Conservation (phyloP, 2,329 filamentous ascomycete genomes). For the Colletotrichum tanaceti region DNA sequence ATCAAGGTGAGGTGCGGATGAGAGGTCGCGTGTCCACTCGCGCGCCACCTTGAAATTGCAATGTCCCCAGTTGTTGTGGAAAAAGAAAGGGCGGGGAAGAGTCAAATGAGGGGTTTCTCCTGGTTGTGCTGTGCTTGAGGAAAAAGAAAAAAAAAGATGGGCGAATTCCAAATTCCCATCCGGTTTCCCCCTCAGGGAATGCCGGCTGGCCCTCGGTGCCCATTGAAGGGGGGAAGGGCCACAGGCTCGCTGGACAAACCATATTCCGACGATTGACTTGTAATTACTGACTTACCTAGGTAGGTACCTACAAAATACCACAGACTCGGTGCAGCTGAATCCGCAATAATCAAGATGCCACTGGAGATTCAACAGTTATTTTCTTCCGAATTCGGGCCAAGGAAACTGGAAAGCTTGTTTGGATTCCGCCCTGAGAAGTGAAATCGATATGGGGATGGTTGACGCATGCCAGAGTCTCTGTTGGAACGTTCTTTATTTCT, state of each 20-base stretch:
- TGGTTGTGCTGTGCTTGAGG: slow-evolving; percentile 2
- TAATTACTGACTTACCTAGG: no score
- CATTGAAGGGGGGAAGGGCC: background rate
- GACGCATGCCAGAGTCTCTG: background rate
- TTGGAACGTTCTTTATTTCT: slow-evolving; percentile 4
- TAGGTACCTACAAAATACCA: background rate
- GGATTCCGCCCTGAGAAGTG: background rate
- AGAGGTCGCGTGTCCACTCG: background rate
- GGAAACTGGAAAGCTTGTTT: background rate
- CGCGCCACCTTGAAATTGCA: background rate
- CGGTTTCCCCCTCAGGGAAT: no score
- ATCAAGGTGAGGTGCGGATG: background rate
- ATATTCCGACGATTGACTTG: slow-evolving; percentile 4
- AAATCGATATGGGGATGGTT: background rate
- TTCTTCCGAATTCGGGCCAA: background rate
- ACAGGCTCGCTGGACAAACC: background rate
- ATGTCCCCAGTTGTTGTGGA: background rate
- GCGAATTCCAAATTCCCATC: slow-evolving; percentile 36
- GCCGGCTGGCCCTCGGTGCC: no score
- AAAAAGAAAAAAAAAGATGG: slow-evolving; percentile 5
- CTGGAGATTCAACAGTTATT: background rate
- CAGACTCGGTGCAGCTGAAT: slow-evolving; percentile 2
- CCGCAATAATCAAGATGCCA: background rate
- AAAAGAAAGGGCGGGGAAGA: no score
- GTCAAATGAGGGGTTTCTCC: background rate